These are phyloP conservation scores for Stachybotrys chlorohalonatus DNA, from an alignment of 2,329 filamentous ascomycete genomes.

Conservation along the genomic window DNA sequence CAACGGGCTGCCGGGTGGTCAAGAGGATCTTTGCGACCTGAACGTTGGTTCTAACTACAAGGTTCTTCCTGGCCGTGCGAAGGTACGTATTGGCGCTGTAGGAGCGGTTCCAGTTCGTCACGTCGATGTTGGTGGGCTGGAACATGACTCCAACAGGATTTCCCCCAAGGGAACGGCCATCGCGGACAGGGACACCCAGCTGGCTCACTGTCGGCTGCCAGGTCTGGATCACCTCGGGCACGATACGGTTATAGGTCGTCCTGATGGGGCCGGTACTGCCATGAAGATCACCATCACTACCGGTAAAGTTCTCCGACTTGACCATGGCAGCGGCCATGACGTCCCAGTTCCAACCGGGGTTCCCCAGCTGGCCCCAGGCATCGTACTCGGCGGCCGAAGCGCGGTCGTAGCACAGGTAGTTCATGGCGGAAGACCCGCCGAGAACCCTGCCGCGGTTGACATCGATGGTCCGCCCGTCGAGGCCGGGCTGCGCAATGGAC, in stretches of 20 bases:
- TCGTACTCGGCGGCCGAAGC: conserved; percentile 26
- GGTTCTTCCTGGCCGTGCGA: conserved; percentile 25
- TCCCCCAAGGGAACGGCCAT: conserved; percentile 31
- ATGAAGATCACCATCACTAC: conserved; percentile 6
- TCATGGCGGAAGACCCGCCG: conserved; percentile 37
- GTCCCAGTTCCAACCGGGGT: conserved; percentile 25
- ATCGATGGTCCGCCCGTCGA: conserved; percentile 27
- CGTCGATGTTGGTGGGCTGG: conserved; percentile 34
- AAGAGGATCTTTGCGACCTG: not conserved
- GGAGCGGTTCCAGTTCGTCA: conserved; percentile 31
- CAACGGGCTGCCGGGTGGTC: not conserved
- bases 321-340: conserved; percentile 23
- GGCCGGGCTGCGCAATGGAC: conserved; percentile 27
- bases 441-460: conserved; percentile 38
- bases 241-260: conserved; percentile 25
- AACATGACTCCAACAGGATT: conserved; percentile 33
- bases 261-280: conserved; percentile 13
- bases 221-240: conserved; percentile 28
- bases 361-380: conserved; percentile 26
- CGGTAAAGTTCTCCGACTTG: conserved; percentile 18
- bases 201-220: conserved; percentile 30
- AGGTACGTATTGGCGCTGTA: conserved; percentile 36
- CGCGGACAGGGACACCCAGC: conserved; percentile 21
- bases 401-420: conserved; percentile 31
- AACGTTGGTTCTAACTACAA: conserved; percentile 19